A percentile compares a stretch with the other conserved stretches of the same genome.
Evolutionary conservation across 2,329 filamentous ascomycete species (phyloP).

Genomic region (Cladosporium sp.): DNA sequence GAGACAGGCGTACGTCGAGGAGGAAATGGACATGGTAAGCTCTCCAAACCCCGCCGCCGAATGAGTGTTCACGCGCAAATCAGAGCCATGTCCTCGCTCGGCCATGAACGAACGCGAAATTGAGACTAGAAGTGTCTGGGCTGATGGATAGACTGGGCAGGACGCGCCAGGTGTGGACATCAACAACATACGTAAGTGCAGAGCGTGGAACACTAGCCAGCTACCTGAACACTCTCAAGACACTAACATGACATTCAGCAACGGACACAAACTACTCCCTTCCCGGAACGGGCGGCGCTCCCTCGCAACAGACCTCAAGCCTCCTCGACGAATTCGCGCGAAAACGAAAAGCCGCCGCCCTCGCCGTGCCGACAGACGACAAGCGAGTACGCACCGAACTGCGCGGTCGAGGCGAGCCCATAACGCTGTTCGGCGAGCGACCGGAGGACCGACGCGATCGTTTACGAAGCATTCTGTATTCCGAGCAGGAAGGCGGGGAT

Average conservation of each 20-base stretch:
- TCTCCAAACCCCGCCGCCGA: constrained; percentile 7
- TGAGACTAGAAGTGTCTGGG: constrained; percentile 18
- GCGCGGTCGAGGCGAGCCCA: constrained; percentile 83
- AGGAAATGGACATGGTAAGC: constrained; percentile 43
- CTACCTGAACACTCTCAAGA: not conserved
- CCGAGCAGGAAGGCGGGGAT: constrained; percentile 61
- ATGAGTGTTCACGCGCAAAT: constrained; percentile 30
- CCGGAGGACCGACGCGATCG: constrained; percentile 81
- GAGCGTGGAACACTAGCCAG: too few species aligned
- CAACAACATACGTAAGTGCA: constrained; percentile 60
- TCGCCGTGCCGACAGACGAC: constrained; percentile 93
- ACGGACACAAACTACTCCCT: constrained; percentile 83
- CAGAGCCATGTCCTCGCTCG: constrained; percentile 19
- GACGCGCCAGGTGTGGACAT: constrained; percentile 58
- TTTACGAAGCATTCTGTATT: constrained; percentile 69
- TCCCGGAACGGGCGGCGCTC: constrained; percentile 62
- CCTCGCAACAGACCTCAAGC: constrained; percentile 77
- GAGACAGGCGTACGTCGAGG: constrained; percentile 91
- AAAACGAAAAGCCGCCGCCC: constrained; percentile 81
- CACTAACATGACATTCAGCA: constrained; percentile 36
- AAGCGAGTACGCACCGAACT: constrained; percentile 74
- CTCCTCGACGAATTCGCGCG: constrained; percentile 86
- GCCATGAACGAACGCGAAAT: constrained; percentile 10
- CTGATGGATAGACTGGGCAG: constrained; percentile 33
- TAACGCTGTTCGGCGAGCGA: constrained; percentile 92